Base-by-base conservation (phyloP, 306 rosid genomes). In the Cucurbita ficifolia region DNA sequence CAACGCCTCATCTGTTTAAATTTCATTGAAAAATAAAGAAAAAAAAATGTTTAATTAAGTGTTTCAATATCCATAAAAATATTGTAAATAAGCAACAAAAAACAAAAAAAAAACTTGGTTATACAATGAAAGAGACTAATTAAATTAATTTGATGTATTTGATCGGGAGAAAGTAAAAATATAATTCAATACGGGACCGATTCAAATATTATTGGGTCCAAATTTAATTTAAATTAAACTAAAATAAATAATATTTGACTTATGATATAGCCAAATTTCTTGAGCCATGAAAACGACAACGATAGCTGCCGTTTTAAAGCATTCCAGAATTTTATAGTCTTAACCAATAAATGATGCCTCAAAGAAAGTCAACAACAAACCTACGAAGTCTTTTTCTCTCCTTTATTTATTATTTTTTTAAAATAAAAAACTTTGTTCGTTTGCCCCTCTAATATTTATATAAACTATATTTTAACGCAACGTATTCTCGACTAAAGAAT, bases 1-100 rank as follows among this genome's bases (percentile, higher is more conserved):
- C 92, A 87, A 8, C 86, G 83, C 40, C 77, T 79, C 92, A 87
- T 87, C 92, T 87, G 35, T 18, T 48, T 11, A 64, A 51, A 80
- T 40, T 48, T 60, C 59, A 46, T 45, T 38, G 0, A 43, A 55
- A 49, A 2, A 29, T 29, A 29, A 29, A 50, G 5, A 2, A 43
- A 12, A 43, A 1, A 13, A 38, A 53, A 53, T 42, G 10, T 7
- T 10, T 42, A 1, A 18, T 0, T 14, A 6, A 4, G 40, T 16
- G 10, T 61, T 60, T 6, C 19, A 16, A 14, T 2, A 18, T 33
- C 21, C 68, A 22, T 22, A 22, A 22, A 22, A 22, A 22, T 24
- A 24, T 24, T 24, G 29, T 24, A 24, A 24, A 24, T 24, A 24
- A 24, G 29, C 29, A 24, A 24, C 1, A 24, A 24, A 24, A 24